Base-by-base conservation (phyloP, 2,329 filamentous ascomycete species). In the Aspergillus neotritici region DNA sequence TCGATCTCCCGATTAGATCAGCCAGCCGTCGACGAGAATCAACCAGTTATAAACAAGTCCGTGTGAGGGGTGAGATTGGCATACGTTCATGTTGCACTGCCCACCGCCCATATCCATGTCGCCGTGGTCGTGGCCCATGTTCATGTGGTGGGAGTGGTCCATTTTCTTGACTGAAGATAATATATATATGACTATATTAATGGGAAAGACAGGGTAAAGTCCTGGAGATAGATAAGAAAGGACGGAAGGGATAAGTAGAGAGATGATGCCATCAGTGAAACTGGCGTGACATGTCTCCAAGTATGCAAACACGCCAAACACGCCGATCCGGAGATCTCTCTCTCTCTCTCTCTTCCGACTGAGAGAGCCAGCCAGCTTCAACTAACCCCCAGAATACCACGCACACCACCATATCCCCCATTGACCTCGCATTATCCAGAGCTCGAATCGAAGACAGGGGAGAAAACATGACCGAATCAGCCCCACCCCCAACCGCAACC, bases 1-100 rank as follows among this genome's bases (percentile, higher is more conserved):
- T n/a, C n/a, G n/a, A n/a, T n/a, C n/a, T 4, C 29, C 3, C 37
- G 49, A 36, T 55, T 41, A 35, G 31, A 29, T 10, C n/a, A 32
- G 11, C 31, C 9, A 5, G 25, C 28, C 33, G 12, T 15, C 32
- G n/a, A 14, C 6, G 10, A 31, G 28, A 12, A 14, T 34, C 16
- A 25, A 28, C 25, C 11, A 16, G n/a, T 31, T 7, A 10, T 34
- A 28, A 9, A 12, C 15, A 30, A 35, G 12, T 25, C 17, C n/a
- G 14, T 5, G 11, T 12, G 42, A 16, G 34, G 13, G 13, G 8
- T 15, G 31, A 41, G 15, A 39, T 45, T 40, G 59, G 28, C 83
- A 60, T 71, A 91, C 90, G 68, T 90, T 95, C 88, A 96, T 96
- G 68, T 76, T 90, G 78, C 90, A 96, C 75, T 82, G 80, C 42